These are phyloP conservation scores for Cicer pinnatifidum DNA, from an alignment of 306 rosid species.

Conservation along the genomic window DNA sequence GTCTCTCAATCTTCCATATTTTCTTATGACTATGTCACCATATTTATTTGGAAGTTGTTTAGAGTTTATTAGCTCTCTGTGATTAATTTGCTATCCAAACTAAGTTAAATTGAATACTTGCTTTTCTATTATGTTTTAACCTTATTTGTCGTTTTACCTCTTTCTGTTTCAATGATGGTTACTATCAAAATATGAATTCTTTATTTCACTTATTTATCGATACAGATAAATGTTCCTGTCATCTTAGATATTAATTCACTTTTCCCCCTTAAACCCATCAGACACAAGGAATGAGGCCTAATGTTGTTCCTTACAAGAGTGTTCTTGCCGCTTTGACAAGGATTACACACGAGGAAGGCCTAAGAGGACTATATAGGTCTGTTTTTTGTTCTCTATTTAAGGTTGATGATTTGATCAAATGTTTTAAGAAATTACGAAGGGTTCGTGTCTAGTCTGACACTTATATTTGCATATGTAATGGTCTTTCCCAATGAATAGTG, in stretches of 20 bases:
- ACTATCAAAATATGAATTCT: neutral
- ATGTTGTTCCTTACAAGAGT: conserved; percentile 83
- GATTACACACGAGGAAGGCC: conserved; percentile 86
- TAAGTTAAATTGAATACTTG: conserved; percentile 28
- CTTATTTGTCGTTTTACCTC: conserved; percentile 10
- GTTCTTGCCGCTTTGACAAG: conserved; percentile 84
- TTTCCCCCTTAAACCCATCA: conserved; percentile 40
- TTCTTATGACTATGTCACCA: conserved; percentile 10
- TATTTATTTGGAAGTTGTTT: conserved; percentile 20
- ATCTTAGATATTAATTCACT: conserved; percentile 41
- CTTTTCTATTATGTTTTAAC: conserved; percentile 9
- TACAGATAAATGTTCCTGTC: conserved; percentile 8
- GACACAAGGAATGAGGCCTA: conserved; percentile 97
- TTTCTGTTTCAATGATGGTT: conserved; percentile 27
- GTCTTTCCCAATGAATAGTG: conserved; percentile 8
- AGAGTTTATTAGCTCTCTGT: neutral
- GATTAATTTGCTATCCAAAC: neutral
- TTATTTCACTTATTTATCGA: conserved; percentile 15
- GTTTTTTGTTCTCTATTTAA: conserved; percentile 31
- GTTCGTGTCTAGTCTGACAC: neutral
- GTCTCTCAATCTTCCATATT: conserved; percentile 36
- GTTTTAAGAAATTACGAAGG: conserved; percentile 4
- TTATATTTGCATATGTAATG: neutral
- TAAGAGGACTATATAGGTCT: conserved; percentile 91
- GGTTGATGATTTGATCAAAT: conserved; percentile 33